phyloP scores from a whole-genome alignment of 1,284 basidiomycete species.

The Trichosporon faecale region DNA sequence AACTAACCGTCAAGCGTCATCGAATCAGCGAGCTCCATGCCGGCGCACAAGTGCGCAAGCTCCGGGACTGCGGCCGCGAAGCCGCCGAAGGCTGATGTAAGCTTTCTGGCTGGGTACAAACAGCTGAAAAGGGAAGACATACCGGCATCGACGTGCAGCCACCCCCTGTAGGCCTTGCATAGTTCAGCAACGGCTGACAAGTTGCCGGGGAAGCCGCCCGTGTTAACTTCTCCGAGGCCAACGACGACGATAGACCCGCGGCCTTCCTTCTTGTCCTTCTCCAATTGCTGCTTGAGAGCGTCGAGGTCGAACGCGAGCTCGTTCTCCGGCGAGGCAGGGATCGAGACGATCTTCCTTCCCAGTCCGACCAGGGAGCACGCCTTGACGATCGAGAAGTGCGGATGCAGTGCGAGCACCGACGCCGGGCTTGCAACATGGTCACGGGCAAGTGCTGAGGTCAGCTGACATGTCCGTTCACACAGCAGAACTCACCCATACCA shows the following conservation, averaged over 20 bases:
- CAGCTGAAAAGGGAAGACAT: constrained; percentile 15
- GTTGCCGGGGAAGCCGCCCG: constrained; percentile 52
- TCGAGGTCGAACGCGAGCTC: constrained; percentile 51
- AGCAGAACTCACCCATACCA: constrained; percentile 42
- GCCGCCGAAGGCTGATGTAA: constrained; percentile 54
- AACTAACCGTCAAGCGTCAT: constrained; percentile 55
- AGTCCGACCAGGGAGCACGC: constrained; percentile 55
- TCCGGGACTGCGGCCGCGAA: constrained; percentile 54
- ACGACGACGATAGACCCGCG: constrained; percentile 52
- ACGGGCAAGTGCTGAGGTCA: constrained; percentile 45
- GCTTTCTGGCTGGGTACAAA: not conserved
- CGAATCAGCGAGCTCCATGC: constrained; percentile 54
- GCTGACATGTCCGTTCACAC: not conserved
- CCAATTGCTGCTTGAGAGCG: constrained; percentile 44
- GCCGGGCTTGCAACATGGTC: constrained; percentile 32
- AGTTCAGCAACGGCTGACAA: constrained; percentile 47
- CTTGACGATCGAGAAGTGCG: constrained; percentile 56
- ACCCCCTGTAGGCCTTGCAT: constrained; percentile 52
- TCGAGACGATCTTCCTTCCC: constrained; percentile 45
- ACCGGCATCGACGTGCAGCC: constrained; percentile 58
- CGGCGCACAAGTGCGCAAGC: constrained; percentile 42
- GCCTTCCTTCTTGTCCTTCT: constrained; percentile 32
- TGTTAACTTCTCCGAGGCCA: constrained; percentile 57
- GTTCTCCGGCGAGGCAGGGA: constrained; percentile 36
- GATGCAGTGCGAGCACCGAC: constrained; percentile 45